Percentiles rank a stretch among this genome's conserved stretches.
phyloP scores from a whole-genome alignment of 2,329 filamentous ascomycete species.

The Amylocarpus encephaloides region DNA sequence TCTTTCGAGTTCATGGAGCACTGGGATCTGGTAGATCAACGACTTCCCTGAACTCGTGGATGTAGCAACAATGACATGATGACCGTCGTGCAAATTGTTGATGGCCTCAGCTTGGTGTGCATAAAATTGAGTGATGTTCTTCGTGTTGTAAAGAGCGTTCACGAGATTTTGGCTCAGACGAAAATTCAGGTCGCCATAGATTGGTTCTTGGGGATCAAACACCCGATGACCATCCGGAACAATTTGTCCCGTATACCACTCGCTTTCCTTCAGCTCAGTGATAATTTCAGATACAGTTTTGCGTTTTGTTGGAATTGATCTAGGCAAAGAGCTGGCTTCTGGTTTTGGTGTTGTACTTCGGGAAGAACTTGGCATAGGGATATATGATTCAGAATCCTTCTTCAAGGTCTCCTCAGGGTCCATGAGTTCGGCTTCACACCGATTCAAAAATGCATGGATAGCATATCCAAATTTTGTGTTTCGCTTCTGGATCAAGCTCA shows the following conservation, averaged over 20 bases:
- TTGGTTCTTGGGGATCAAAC: conserved; percentile 75
- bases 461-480: conserved; percentile 78
- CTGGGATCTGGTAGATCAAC: conserved; percentile 93
- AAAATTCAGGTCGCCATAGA: conserved; percentile 81
- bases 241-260: conserved; percentile 90
- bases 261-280: conserved; percentile 68
- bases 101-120: conserved; percentile 91
- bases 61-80: conserved; percentile 86
- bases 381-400: conserved; percentile 48
- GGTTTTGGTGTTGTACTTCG: conserved; percentile 32
- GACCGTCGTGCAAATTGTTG: conserved; percentile 74
- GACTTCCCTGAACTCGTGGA: conserved; percentile 97
- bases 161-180: conserved; percentile 83
- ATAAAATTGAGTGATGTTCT: conserved; percentile 78
- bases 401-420: conserved; percentile 65
- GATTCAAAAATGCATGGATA: conserved; percentile 69
- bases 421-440: conserved; percentile 55
- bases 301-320: conserved; percentile 71
- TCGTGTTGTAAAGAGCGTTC: conserved; percentile 93
- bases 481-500: conserved; percentile 78
- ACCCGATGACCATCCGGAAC: conserved; percentile 89
- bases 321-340: conserved; percentile 47
- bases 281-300: conserved; percentile 80
- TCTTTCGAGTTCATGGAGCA: conserved; percentile 77
- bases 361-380: conserved; percentile 53